Evolutionary conservation across 1,284 basidiomycete species (phyloP), one percentile per base, ranked within the genome.

Genomic region (Cystobasidiaceae sp.): DNA sequence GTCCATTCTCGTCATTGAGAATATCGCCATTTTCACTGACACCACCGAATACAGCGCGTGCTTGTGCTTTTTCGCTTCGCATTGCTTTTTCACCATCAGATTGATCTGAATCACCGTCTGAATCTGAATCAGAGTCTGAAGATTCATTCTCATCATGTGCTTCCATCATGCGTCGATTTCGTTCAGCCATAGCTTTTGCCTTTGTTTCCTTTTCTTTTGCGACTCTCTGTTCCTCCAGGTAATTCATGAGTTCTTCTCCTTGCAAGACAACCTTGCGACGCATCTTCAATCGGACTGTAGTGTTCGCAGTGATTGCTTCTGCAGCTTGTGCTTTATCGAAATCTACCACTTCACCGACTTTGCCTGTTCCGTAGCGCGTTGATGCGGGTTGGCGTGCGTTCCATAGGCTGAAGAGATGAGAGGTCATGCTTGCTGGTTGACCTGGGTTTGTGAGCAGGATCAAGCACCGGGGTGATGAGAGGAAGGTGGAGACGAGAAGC

Each of bases 101-200:
- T 19, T 56, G 39, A 44, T 56, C 54, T 6, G 68, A 69, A 19
- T 71, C 73, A 3, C 67, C 73, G 9, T 78, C 79, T 62, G 85
- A 85, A 0, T 80, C 82, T 50, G 86, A 85, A 19, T 82, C 82
- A 48, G 87, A 87, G 66, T 86, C 85, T 23, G 79, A 81, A 21
- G 81, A 83, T 30, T 83, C 83, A 3, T 78, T 79, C 48, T 84
- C 87, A 37, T 82, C 82, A 46, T 80, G 81, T 56, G 84, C 87
- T 79, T 98, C 93, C 17, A 97, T 83, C 81, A 97, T 86, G 15
- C 89, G 85, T 70, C 90, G 87, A 48, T 86, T 88, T 27, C 92
- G 86, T 25, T 84, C 89, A 37, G 89, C 80, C 0, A 88, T 86
- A 0, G 90, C 93, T 77, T 92, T 86, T 52, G 91, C 87, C 0